Base-by-base conservation (phyloP, 2,329 filamentous ascomycete genomes). In the Leptographium wingfieldii region DNA sequence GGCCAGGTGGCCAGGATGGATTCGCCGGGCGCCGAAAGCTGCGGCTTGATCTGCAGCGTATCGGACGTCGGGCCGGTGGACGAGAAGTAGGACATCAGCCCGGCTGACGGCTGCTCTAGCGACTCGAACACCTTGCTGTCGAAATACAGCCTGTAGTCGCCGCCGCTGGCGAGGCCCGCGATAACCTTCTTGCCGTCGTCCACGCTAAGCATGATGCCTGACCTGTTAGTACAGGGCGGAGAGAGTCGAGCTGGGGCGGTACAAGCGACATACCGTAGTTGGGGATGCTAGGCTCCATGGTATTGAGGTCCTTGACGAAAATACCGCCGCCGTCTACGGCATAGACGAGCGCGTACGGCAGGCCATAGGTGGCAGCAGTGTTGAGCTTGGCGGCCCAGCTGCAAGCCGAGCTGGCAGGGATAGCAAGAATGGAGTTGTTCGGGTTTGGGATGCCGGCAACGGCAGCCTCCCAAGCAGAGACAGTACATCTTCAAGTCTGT, bases 1-100 rank as follows among this genome's bases (percentile, higher is more conserved):
- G 75, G 77, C 61, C 73, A 81, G 1, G 79, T 82, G 5, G 77
- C 78, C 46, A 81, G 69, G 61, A 82, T 81, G 40, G 71, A 67
- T 27, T 75, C 76, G 55, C 78, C 77, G 2, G 77, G 76, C 0
- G 77, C 68, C 11, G 72, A 71, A 56, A 80, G 64, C 62, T 80
- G 73, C 1, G 78, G 77, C 67, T 78, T 78, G 53, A 78, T 68
- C 38, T 76, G 69, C 11, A 76, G 68, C 60, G 40, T 48, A 7
- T 80, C 76, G 64, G 70, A 76, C 0, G 71, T 74, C 3, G 76
- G 76, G 5, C 77, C 77, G 10, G 19, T 25, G n/a, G 29, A 35
- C 1, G 46, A 35, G 43, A 16, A 58, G 31, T 35, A 51, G 1
- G 29, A 35, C 46, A 58, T 27, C 11, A 58, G 31, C 2, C 46